Percentiles rank a stretch among this genome's conserved stretches.
Evolutionary conservation across 352 stramenopile species (phyloP).

Genomic region (Chloridella minuta): DNA sequence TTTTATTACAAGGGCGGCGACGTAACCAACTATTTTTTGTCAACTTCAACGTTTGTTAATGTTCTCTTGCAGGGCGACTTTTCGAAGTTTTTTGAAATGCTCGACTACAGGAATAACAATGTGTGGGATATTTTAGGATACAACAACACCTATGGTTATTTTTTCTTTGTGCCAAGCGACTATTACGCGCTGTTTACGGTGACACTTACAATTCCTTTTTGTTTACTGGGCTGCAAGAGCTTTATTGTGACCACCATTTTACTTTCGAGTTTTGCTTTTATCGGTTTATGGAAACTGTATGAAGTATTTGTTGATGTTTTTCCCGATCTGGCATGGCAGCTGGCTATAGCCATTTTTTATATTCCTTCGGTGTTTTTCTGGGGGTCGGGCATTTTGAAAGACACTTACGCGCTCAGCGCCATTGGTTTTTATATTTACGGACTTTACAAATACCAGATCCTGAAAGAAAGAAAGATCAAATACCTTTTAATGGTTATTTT

Average conservation of each 20-base stretch:
- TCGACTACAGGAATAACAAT: too few relatives aligned
- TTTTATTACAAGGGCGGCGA: neutral
- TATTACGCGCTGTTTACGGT: neutral
- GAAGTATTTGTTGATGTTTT: neutral
- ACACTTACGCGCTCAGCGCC: neutral
- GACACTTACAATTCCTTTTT: neutral
- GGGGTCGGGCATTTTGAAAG: neutral
- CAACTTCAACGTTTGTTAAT: neutral
- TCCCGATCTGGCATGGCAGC: neutral
- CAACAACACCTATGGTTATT: neutral
- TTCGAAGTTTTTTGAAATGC: neutral
- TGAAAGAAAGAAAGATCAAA: neutral
- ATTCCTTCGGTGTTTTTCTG: neutral
- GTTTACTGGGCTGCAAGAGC: neutral
- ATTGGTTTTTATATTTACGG: neutral
- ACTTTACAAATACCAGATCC: neutral
- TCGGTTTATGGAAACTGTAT: neutral
- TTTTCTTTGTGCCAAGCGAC: neutral
- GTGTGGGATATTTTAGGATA: too few relatives aligned
- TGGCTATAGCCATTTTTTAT: neutral
- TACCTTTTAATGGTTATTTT: neutral
- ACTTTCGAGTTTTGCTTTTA: neutral
- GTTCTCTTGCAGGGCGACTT: neutral
- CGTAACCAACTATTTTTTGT: neutral
- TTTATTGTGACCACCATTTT: neutral